These are phyloP conservation scores for Ceratorhiza oryzae-sativae DNA, from an alignment of 1,284 basidiomycete species.

Conservation along the genomic window DNA sequence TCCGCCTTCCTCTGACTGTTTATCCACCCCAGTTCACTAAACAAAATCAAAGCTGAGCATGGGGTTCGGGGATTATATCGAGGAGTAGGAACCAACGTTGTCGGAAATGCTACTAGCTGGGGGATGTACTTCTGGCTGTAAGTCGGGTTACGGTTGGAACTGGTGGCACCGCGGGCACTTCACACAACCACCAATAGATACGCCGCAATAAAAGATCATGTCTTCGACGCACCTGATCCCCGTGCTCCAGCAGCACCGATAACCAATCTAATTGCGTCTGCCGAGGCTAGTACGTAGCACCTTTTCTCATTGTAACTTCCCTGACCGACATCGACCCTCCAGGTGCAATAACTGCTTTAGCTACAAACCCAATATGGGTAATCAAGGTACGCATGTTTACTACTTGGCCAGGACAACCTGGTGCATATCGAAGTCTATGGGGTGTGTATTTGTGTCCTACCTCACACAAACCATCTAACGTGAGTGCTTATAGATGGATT, in stretches of 20 bases:
- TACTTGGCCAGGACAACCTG: conserved; percentile 67
- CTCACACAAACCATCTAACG: neutral
- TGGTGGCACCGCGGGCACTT: neutral
- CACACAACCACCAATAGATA: conserved; percentile 66
- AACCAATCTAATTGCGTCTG: conserved; percentile 88
- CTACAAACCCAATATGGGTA: conserved; percentile 99
- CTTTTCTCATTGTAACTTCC: conserved; percentile 42
- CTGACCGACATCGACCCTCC: too few relatives aligned
- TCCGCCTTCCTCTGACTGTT: neutral
- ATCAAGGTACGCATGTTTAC: conserved; percentile 99
- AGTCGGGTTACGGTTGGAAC: conserved; percentile 50
- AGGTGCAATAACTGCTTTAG: conserved; percentile 91
- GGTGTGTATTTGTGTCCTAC: conserved; percentile 59
- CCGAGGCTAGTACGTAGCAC: conserved; percentile 85
- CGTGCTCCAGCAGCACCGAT: conserved; percentile 67
- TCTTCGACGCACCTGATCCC: conserved; percentile 37
- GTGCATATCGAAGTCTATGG: conserved; percentile 79
- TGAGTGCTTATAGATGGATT: conserved; percentile 71
- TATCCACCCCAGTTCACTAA: conserved; percentile 62
- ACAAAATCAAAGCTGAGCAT: conserved; percentile 74
- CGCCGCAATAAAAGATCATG: conserved; percentile 87
- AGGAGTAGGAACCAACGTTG: conserved; percentile 89
- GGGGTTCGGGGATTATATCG: conserved; percentile 91
- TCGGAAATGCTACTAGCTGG: conserved; percentile 97
- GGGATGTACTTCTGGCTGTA: conserved; percentile 98